Evolutionary conservation across 768 basidiomycete genomes (phyloP), one percentile per base, ranked within the genome.

Genomic region (Grammothele lineata): DNA sequence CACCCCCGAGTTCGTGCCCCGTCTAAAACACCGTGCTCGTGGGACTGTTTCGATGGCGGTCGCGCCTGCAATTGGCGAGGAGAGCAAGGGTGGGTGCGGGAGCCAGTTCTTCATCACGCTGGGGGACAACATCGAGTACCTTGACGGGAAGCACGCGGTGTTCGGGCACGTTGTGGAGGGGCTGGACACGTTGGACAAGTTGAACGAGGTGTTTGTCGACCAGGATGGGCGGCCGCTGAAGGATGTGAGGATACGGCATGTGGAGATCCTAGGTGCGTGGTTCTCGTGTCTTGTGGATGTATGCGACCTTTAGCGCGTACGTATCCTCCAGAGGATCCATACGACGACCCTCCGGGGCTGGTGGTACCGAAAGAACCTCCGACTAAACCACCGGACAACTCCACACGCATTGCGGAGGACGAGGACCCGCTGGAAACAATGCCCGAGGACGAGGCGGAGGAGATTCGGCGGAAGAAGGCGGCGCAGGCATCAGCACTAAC

Each of bases 21-120:
- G 75, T 47, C 74, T 97, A 50, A 97, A 97, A 66, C 96, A 99
- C 62, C 74, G 73, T 0, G 67, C 72, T 8, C 83, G 78, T 55
- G 96, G 96, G 17, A 97, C 92, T 0, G 87, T 99, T 14, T 97
- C 93, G 0, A 98, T 98, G 96, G 96, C 96, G 7, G 82, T 97
- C 9, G 89, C 95, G 3, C 92, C 92, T n/a, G 71, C 81, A 1
- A 55, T 85, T 11, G 83, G 80, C 41, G 80, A 76, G 3, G 70
- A 78, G 24, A 58, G 54, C 22, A 62, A 63, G 15, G 87, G 79
- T n/a, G 87, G 93, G 12, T 92, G 91, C 56, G 95, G 92, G 10
- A 89, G 87, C 57, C 96, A 98, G 60, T 99, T 98, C 73, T 99
- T 97, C 68, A 78, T 99, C 59, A 99, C 96, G 0, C 76, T 99